Base-by-base conservation (phyloP, 495 filamentous ascomycete genomes). In the Glonium stellatum region DNA sequence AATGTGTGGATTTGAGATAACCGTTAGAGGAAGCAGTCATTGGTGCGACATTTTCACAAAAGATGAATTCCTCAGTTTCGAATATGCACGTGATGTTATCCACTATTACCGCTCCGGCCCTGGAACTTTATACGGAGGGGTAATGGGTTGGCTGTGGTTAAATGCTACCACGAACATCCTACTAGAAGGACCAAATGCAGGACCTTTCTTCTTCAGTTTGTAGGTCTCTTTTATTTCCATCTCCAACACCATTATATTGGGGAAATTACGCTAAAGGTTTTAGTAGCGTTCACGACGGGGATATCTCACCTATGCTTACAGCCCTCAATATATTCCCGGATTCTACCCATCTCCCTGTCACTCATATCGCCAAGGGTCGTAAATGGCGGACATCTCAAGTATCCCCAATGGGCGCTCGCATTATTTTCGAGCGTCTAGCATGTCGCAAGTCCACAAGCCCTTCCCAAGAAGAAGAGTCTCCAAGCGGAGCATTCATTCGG, bases 71-170 rank as follows among this genome's bases (percentile, higher is more conserved):
- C 58, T 75, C 15, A 67, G 75, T 53, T 85, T 83, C 62, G 82
- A 81, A 68, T 85, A 85, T 60, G 82, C 80, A 18, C 76, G 82
- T 23, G 82, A 85, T 63, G 27, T 85, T 12, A 66, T 81, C 9
- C 81, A 84, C 62, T 85, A 81, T 66, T 85, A 85, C 67, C 75
- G 82, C 13, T 77, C 79, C 15, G 82, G 82, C 1, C 82, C 82
- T 19, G 82, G 82, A 10, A 84, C 80, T 51, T 72, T 71, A 36
- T 84, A 79, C 59, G 78, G 76, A n/a, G 74, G 71, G 13, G 72
- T 75, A 0, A 83, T 85, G 79, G 82, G 82, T 9, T 84, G 77
- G 78, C 70, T 85, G 15, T 85, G 82, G 82, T 59, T 85, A 58
- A 83, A 85, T 70, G 80, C 82, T 13, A 84, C 82, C 1, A 69